Conservation (phyloP, 1,284 basidiomycete genomes). For the Stygiomarasmius scandens region DNA sequence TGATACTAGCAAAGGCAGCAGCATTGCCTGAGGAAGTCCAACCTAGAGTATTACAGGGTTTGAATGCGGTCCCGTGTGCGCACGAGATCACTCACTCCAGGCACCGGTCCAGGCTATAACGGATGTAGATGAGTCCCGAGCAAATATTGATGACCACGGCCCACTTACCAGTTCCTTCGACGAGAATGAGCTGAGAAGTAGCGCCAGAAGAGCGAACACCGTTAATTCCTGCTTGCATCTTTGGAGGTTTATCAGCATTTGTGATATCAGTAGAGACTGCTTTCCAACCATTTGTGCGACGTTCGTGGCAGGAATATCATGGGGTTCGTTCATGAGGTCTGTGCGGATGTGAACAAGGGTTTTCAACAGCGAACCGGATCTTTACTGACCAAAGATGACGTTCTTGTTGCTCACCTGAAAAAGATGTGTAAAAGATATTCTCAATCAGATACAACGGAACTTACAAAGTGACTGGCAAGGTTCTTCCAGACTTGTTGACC, state of each 20-base stretch:
- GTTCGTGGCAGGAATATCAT: slow-evolving; percentile 50
- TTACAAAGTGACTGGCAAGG: slow-evolving; percentile 54
- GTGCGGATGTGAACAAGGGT: background rate
- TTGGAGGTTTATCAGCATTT: slow-evolving; percentile 6
- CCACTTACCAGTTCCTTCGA: slow-evolving; percentile 50
- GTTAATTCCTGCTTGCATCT: slow-evolving; percentile 67
- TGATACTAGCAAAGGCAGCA: slow-evolving; percentile 52
- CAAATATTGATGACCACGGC: slow-evolving; percentile 26
- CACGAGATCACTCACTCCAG: slow-evolving; percentile 40
- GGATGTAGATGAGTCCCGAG: slow-evolving; percentile 9
- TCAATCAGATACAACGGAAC: slow-evolving; percentile 22
- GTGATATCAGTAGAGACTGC: background rate
- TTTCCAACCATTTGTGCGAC: slow-evolving; percentile 47
- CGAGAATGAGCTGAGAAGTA: slow-evolving; percentile 56
- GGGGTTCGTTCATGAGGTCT: slow-evolving; percentile 66
- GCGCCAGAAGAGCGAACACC: slow-evolving; percentile 63
- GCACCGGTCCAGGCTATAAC: slow-evolving; percentile 47
- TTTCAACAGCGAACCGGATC: background rate
- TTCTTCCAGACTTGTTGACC: slow-evolving; percentile 53
- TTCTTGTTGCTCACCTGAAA: slow-evolving; percentile 49
- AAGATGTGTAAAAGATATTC: background rate
- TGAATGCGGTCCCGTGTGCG: background rate
- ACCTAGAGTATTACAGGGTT: slow-evolving; percentile 29
- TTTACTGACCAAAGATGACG: slow-evolving; percentile 53
- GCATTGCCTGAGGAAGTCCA: slow-evolving; percentile 62